Evolutionary conservation across 2,329 filamentous ascomycete species (phyloP), one percentile per base, ranked within the genome.

Genomic region (Endocalyx cinctus): DNA sequence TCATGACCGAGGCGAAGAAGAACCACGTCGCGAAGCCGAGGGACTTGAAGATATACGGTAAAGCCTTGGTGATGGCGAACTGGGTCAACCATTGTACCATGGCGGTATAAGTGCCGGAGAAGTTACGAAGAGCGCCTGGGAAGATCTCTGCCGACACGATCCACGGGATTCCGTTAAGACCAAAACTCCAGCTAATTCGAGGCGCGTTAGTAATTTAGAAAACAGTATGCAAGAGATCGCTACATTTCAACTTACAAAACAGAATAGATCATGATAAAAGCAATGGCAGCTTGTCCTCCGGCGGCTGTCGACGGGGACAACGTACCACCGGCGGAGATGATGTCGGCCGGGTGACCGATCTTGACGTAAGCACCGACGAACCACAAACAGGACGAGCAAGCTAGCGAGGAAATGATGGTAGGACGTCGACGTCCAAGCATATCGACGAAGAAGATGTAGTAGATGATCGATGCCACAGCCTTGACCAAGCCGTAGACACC

Each of bases 1-100:
- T n/a, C 59, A 74, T 72, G 47, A 68, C 63, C 3, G 60, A 60
- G 1, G 69, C 72, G 41, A 77, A 77, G 57, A 77, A 74, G 54
- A 74, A 74, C 60, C 70, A 77, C 2, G 69, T 70, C 5, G 72
- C 73, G 45, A 66, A 75, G 15, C 58, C 56, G 8, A 68, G 53
- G 1, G 57, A 58, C 26, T 50, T 57, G 40, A 68, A 62, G 27
- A 70, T 69, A 38, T 67, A 68, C 0, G 65, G 64, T 2, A 67
- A 48, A 0, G 64, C 55, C 36, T 66, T 66, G 8, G 62, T 65
- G 34, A 69, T 62, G 37, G 56, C 52, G 32, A 68, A 67, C 26
- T 66, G 63, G 4, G 54, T 58, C n/a, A 60, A 47, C 62, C 62
- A 66, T 48, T 67, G 62, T 13, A 55, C 50, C 1, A 63, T 52